Conservation (phyloP, 768 basidiomycete genomes). For the Punctularia strigosozonata region DNA sequence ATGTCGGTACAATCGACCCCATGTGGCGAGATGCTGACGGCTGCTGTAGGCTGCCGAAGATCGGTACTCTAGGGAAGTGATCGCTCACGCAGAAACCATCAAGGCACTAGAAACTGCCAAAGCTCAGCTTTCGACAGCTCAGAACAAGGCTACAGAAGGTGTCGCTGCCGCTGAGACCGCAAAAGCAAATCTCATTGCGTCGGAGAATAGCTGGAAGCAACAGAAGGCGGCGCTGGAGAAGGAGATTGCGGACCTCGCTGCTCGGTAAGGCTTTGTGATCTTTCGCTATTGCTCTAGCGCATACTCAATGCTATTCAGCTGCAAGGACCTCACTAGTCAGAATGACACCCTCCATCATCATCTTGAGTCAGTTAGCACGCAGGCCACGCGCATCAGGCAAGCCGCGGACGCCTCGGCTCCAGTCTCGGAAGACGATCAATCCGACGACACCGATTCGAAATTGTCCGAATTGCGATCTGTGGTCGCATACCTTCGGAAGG, state of each 20-base stretch:
- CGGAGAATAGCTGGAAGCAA: conserved; percentile 70
- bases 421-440: conserved; percentile 29
- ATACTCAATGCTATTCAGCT: too few relatives aligned
- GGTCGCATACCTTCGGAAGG: conserved; percentile 73
- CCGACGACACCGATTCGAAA: conserved; percentile 49
- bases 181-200: conserved; percentile 53
- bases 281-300: conserved; percentile 1
- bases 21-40: not conserved
- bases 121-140: conserved; percentile 42
- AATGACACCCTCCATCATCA: conserved; percentile 73
- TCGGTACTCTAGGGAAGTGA: conserved; percentile 69
- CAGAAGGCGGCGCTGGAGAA: conserved; percentile 71
- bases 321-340: conserved; percentile 63
- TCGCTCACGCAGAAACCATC: conserved; percentile 79
- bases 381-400: conserved; percentile 70
- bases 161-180: conserved; percentile 61
- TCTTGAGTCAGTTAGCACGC: conserved; percentile 71
- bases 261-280: conserved; percentile 34
- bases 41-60: conserved; percentile 56
- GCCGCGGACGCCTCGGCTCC: conserved; percentile 44
- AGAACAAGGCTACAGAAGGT: conserved; percentile 44
- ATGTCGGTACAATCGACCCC: conserved; percentile 5
- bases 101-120: conserved; percentile 56
- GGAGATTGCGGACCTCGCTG: conserved; percentile 60
- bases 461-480: conserved; percentile 66